Evolutionary conservation across 768 basidiomycete genomes (phyloP).

Genomic region (Amanita rubescens): DNA sequence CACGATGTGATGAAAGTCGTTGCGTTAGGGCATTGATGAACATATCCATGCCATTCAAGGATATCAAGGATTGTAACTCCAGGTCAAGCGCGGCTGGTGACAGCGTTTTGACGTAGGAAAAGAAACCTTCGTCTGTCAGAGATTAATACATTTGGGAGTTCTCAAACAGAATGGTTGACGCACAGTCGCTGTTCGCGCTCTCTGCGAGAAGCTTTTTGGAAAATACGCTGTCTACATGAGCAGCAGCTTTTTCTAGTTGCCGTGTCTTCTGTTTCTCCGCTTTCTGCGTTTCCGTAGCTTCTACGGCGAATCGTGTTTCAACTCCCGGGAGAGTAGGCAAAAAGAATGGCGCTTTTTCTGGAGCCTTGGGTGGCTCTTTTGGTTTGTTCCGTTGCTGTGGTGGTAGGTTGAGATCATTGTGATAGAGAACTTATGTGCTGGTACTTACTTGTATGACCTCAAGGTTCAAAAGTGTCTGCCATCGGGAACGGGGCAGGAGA

Average conservation of each 20-base stretch:
- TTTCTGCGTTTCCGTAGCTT: constrained; percentile 29
- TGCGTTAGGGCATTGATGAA: constrained; percentile 72
- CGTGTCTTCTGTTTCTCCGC: constrained; percentile 37
- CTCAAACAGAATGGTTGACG: constrained; percentile 21
- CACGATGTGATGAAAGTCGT: constrained; percentile 70
- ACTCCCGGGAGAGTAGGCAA: constrained; percentile 87
- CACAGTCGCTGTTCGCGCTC: constrained; percentile 58
- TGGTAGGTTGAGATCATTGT: not conserved
- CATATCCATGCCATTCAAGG: constrained; percentile 49
- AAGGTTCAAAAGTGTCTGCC: constrained; percentile 96
- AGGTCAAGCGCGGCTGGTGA: constrained; percentile 90
- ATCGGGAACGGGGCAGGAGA: constrained; percentile 82
- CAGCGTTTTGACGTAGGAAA: constrained; percentile 75
- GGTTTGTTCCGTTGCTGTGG: constrained; percentile 93
- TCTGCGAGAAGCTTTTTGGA: constrained; percentile 54
- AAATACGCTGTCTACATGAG: constrained; percentile 60
- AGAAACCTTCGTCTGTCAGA: constrained; percentile 70
- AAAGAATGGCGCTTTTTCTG: constrained; percentile 96
- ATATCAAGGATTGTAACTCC: constrained; percentile 74
- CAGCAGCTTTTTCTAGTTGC: constrained; percentile 44
- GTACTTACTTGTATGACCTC: constrained; percentile 80
- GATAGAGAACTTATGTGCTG: not conserved
- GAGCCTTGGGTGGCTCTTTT: constrained; percentile 89
- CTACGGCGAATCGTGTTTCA: constrained; percentile 70
- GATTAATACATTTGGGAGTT: not conserved